Conservation (phyloP, 1,284 basidiomycete species). For the Heterobasidion occidentale region DNA sequence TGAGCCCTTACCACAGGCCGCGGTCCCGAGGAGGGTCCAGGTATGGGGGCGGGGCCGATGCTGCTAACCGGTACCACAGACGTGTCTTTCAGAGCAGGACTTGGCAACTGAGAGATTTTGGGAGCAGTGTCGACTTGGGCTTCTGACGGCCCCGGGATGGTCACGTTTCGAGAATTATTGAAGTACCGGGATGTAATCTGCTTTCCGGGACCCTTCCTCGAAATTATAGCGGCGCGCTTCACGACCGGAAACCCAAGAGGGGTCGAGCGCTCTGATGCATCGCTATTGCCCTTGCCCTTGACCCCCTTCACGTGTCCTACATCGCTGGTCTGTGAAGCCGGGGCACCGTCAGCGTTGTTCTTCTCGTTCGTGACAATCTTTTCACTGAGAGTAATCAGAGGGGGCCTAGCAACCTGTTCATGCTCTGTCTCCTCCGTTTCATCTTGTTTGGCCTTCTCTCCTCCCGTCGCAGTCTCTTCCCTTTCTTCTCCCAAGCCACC, state of each 20-base stretch:
- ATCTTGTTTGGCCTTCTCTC: background rate
- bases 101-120: background rate
- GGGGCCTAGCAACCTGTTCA: background rate
- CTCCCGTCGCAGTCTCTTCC: slow-evolving; percentile 4
- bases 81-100: background rate
- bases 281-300: background rate
- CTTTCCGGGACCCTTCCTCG: background rate
- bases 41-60: background rate
- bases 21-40: background rate
- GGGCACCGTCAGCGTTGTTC: background rate
- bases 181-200: slow-evolving; percentile 3
- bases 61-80: background rate
- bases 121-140: background rate
- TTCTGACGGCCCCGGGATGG: background rate
- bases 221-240: slow-evolving; percentile 15
- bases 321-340: background rate
- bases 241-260: slow-evolving; percentile 23
- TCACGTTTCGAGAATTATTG: background rate
- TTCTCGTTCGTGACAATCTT: background rate
- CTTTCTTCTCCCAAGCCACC: slow-evolving; percentile 23
- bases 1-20: background rate
- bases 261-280: slow-evolving; percentile 8
- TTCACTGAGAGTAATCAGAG: background rate
- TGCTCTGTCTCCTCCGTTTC: slow-evolving; percentile 10
- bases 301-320: background rate